phyloP scores from a whole-genome alignment of 345 rosid genomes.

The Rhizophora apiculata region DNA sequence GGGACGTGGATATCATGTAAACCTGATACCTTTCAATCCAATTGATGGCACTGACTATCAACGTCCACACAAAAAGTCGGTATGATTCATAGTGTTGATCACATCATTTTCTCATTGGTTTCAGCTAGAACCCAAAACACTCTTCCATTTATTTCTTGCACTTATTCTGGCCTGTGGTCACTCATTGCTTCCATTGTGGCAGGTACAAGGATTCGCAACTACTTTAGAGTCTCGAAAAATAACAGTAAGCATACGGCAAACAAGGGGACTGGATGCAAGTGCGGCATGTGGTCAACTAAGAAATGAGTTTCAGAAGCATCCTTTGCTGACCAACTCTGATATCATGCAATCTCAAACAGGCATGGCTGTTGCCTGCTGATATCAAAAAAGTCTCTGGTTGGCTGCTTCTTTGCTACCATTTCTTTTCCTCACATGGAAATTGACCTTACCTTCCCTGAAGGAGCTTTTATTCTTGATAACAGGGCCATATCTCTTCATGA shows the following conservation, averaged over 20 bases:
- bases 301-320: slow-evolving; percentile 87
- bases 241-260: slow-evolving; percentile 72
- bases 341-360: slow-evolving; percentile 35
- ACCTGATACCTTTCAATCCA: slow-evolving; percentile 89
- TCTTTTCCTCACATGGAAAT: background rate
- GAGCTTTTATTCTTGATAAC: background rate
- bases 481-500: background rate
- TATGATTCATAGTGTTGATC: slow-evolving; percentile 26
- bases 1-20: slow-evolving; percentile 83
- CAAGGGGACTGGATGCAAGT: slow-evolving; percentile 90
- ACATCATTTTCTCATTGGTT: slow-evolving; percentile 4
- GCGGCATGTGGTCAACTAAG: slow-evolving; percentile 99
- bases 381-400: background rate
- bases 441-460: background rate
- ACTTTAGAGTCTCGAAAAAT: slow-evolving; percentile 72
- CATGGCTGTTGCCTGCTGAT: slow-evolving; percentile 41
- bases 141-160: background rate
- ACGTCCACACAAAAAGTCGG: slow-evolving; percentile 78
- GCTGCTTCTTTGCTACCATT: background rate
- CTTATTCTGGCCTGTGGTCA: background rate
- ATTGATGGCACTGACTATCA: slow-evolving; percentile 80
- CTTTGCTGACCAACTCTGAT: slow-evolving; percentile 42
- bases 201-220: slow-evolving; percentile 70
- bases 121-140: slow-evolving; percentile 2
- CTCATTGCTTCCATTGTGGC: slow-evolving; percentile 9